A percentile compares a stretch with the other conserved stretches of the same genome.
phyloP scores from a whole-genome alignment of 768 basidiomycete species.

The Macrolepiota fuliginosa region DNA sequence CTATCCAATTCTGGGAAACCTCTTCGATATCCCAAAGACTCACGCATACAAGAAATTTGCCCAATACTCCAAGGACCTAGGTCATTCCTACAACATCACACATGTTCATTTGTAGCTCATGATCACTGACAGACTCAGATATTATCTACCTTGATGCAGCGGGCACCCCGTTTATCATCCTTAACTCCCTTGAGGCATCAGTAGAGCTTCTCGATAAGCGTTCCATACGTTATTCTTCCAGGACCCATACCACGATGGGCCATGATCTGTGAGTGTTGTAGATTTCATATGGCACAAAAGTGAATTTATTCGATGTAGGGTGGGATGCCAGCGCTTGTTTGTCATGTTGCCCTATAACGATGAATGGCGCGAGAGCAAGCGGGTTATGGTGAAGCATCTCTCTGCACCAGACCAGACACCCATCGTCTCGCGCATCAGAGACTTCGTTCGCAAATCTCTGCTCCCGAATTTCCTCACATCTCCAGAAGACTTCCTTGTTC shows the following conservation, averaged over 20 bases:
- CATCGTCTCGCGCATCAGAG: not conserved
- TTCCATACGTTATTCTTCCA: constrained; percentile 17
- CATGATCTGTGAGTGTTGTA: constrained; percentile 8
- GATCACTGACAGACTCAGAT: constrained; percentile 19
- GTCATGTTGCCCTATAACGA: constrained; percentile 9
- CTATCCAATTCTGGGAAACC: not conserved
- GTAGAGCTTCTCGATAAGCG: constrained; percentile 21
- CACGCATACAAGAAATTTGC: too few relatives aligned
- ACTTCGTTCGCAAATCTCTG: too few relatives aligned
- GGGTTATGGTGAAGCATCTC: not conserved
- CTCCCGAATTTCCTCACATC: constrained; percentile 5
- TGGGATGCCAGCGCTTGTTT: not conserved
- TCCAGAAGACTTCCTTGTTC: constrained; percentile 1
- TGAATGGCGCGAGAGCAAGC: too few relatives aligned
- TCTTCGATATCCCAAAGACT: not conserved
- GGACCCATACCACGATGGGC: constrained; percentile 4
- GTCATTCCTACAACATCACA: too few relatives aligned
- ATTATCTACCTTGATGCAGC: constrained; percentile 24
- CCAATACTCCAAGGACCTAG: not conserved
- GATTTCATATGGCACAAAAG: too few relatives aligned
- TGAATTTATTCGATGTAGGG: too few relatives aligned
- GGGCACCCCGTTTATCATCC: too few relatives aligned
- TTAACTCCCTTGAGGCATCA: too few relatives aligned
- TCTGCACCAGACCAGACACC: not conserved
- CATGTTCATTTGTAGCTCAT: too few relatives aligned